Conservation (phyloP, 768 basidiomycete genomes). For the Tylopilus cervinicoccineus region DNA sequence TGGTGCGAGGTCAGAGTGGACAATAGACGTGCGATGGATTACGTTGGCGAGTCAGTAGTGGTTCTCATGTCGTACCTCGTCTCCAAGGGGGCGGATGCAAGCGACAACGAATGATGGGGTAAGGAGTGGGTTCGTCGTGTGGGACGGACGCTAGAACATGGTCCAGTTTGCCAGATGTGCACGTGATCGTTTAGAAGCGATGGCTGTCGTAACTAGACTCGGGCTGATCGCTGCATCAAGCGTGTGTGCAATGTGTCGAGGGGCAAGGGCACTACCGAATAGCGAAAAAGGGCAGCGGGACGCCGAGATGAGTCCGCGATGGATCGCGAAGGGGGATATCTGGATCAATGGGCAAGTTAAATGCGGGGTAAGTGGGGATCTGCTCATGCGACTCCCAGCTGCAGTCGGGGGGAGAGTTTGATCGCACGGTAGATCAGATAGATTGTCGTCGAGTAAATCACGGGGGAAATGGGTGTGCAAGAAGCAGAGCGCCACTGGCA, state of each 20-base stretch:
- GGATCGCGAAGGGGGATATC: conserved; percentile 16
- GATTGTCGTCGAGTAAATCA: conserved; percentile 19
- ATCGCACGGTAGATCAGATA: conserved; percentile 17
- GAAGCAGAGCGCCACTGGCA: conserved; percentile 11
- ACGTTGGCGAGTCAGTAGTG: conserved; percentile 9
- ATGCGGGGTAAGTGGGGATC: conserved; percentile 18
- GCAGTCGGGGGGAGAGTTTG: conserved; percentile 3
- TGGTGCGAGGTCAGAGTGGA: background rate
- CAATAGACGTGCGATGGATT: conserved; percentile 3
- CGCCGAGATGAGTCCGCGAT: conserved; percentile 15
- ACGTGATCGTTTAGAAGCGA: background rate
- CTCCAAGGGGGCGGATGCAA: conserved; percentile 22
- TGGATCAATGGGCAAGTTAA: background rate
- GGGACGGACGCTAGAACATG: background rate
- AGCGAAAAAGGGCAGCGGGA: background rate
- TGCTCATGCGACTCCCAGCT: conserved; percentile 13
- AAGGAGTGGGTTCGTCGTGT: background rate
- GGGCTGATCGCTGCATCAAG: background rate
- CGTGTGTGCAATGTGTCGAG: background rate
- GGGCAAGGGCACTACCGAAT: conserved; percentile 3
- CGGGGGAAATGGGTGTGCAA: background rate
- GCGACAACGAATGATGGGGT: background rate
- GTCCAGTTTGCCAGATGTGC: background rate
- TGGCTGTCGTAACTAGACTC: conserved; percentile 11
- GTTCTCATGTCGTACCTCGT: conserved; percentile 27